Percentiles rank a stretch among this genome's conserved stretches.
These are phyloP conservation scores for Orbilia brochopaga DNA, from an alignment of 2,329 filamentous ascomycete species.

Conservation along the genomic window DNA sequence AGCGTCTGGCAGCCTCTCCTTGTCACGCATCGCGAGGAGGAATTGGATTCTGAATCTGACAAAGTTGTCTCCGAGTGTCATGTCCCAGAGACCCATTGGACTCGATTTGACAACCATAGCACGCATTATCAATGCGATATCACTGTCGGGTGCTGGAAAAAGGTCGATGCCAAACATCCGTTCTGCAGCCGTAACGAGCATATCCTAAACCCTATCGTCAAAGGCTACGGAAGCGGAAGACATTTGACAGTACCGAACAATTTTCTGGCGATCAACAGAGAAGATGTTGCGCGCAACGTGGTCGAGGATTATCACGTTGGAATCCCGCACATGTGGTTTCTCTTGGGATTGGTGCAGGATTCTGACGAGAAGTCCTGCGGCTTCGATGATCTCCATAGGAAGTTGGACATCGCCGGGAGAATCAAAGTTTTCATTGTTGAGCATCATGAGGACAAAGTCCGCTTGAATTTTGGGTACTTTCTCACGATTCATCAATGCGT, in stretches of 20 bases:
- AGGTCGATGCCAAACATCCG: slow-evolving; percentile 23
- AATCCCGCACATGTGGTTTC: slow-evolving; percentile 1
- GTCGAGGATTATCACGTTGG: slow-evolving; percentile 21
- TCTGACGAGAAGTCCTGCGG: slow-evolving; percentile 13
- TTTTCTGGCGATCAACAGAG: slow-evolving; percentile 18
- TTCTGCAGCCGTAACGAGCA: slow-evolving; percentile 32
- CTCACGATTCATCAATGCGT: slow-evolving; percentile 34
- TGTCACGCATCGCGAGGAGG: slow-evolving; percentile 30
- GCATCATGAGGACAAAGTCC: slow-evolving; percentile 26
- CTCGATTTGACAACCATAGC: slow-evolving; percentile 11
- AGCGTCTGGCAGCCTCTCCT: slow-evolving; percentile 20
- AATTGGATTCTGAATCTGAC: slow-evolving; percentile 21
- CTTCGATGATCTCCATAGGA: slow-evolving; percentile 31
- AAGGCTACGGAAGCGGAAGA: slow-evolving; percentile 30
- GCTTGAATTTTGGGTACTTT: slow-evolving; percentile 26
- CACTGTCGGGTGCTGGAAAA: slow-evolving; percentile 11
- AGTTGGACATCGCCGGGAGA: slow-evolving; percentile 13
- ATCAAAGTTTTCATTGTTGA: slow-evolving; percentile 32
- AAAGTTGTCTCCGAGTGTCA: slow-evolving; percentile 20
- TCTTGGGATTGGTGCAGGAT: slow-evolving; percentile 9
- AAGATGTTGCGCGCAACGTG: slow-evolving; percentile 34
- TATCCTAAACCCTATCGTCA: slow-evolving; percentile 39
- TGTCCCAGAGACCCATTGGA: slow-evolving; percentile 30
- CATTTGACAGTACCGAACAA: slow-evolving; percentile 16
- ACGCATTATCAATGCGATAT: slow-evolving; percentile 10